Evolutionary conservation across 192 early-diverging fungal species (phyloP).

Genomic region (Paraglomus occultum): DNA sequence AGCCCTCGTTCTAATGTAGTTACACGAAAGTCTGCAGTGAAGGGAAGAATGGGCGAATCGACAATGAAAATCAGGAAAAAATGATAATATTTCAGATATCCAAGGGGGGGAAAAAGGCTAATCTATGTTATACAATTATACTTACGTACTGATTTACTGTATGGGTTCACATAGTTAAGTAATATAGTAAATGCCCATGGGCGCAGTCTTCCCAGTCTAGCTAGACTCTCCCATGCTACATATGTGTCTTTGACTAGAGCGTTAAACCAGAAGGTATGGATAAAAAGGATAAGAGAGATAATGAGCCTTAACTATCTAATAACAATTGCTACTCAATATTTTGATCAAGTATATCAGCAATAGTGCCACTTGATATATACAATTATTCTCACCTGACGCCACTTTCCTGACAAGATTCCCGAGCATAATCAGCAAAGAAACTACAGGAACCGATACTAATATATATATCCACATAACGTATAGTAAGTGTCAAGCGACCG

Average conservation of each 20-base stretch:
- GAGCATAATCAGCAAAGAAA: too few relatives aligned
- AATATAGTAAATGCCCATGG: slow-evolving; percentile 49
- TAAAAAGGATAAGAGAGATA: too few relatives aligned
- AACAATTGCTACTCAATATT: too few relatives aligned
- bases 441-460: too few relatives aligned
- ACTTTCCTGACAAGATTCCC: too few relatives aligned
- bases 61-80: slow-evolving; percentile 19
- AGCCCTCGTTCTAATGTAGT: slow-evolving; percentile 54
- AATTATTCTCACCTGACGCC: too few relatives aligned
- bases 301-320: too few relatives aligned
- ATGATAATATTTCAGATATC: not conserved
- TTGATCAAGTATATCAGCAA: too few relatives aligned
- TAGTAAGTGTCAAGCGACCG: too few relatives aligned
- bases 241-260: slow-evolving; percentile 39
- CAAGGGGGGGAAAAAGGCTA: not conserved
- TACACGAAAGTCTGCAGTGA: slow-evolving; percentile 46
- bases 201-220: slow-evolving; percentile 43
- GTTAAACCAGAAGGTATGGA: too few relatives aligned
- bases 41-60: not conserved
- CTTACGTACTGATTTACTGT: slow-evolving; percentile 46
- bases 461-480: too few relatives aligned
- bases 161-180: slow-evolving; percentile 47
- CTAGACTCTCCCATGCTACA: slow-evolving; percentile 50
- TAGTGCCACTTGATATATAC: too few relatives aligned
- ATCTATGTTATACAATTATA: not conserved